These are phyloP conservation scores for Pseudotulostoma volvatum DNA, from an alignment of 495 filamentous ascomycete species.

Conservation along the genomic window DNA sequence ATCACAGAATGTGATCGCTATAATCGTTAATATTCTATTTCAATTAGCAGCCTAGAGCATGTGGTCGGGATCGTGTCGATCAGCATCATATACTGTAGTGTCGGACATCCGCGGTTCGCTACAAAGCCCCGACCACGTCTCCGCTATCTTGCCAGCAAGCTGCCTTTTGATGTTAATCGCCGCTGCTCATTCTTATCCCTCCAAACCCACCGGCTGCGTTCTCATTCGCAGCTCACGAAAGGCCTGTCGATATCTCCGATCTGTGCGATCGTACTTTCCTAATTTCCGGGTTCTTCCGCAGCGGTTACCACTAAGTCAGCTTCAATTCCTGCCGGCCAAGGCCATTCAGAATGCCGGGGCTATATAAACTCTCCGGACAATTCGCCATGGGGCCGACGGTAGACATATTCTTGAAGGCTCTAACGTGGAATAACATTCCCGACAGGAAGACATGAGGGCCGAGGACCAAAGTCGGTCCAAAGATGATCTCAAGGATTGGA, in stretches of 20 bases:
- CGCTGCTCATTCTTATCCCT: too few relatives aligned
- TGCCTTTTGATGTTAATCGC: too few relatives aligned
- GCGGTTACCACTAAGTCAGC: constrained; percentile 11
- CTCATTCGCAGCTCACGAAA: too few relatives aligned
- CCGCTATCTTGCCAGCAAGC: too few relatives aligned
- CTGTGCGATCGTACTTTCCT: constrained; percentile 12
- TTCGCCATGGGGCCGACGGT: constrained; percentile 8
- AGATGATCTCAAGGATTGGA: constrained; percentile 18
- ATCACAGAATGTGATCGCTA: constrained; percentile 14
- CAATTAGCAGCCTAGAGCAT: constrained; percentile 8
- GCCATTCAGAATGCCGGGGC: constrained; percentile 12
- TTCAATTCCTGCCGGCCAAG: constrained; percentile 15
- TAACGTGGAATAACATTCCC: constrained; percentile 15
- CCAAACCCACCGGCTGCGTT: too few relatives aligned
- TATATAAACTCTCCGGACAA: constrained; percentile 15
- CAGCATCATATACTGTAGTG: constrained; percentile 12
- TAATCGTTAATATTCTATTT: constrained; percentile 13
- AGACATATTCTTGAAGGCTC: constrained; percentile 13
- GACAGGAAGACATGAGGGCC: constrained; percentile 10
- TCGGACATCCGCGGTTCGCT: constrained; percentile 9
- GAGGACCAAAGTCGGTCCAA: constrained; percentile 13
- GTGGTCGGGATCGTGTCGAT: constrained; percentile 12
- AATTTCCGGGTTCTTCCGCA: constrained; percentile 9
- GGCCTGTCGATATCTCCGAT: too few relatives aligned
- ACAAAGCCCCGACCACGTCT: constrained; percentile 7